Base-by-base conservation (phyloP, 768 basidiomycete genomes). In the Pleurotus tuber-regium region DNA sequence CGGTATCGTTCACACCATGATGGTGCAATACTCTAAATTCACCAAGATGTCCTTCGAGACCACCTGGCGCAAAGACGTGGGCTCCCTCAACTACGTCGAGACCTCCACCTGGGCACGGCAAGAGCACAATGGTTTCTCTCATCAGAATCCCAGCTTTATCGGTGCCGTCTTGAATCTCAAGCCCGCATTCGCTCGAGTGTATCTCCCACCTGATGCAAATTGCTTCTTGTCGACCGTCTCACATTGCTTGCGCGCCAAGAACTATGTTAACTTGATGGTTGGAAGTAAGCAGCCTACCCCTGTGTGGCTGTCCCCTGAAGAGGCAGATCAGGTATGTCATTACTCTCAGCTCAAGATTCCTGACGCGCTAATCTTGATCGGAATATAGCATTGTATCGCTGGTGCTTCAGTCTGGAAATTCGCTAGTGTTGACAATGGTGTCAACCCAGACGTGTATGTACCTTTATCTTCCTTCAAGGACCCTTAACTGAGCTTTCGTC, bases 131-230 rank as follows among this genome's bases (percentile, higher is more conserved):
- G 92, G 92, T 10, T 95, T 89, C 70, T 50, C 89, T 12, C 91
- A 93, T 60, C 89, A 94, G 64, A 87, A 90, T 58, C 89, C 89
- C 2, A 68, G 84, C 2, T 89, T 96, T 65, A 92, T 96, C 58
- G 86, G 89, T 18, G 86, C 88, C 0, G 79, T 97, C n/a, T 78
- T 95, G 52, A 81, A 84, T 59, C 70, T 95, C 55, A 92, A 93
- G 59, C 75, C 85, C 11, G 67, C 66, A 30, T 73, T 83, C 52
- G 86, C 86, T 0, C 79, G 91, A 2, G 87, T 92, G 3, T 93
- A 92, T 63, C 74, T 93, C 19, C 89, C 92, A 0, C 89, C 93
- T n/a, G 93, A 96, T 59, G 88, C 89, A 10, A 94, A 95, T 64
- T 87, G 87, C 61, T 84, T 87, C 70, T 70, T 94, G 55, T 87